Evolutionary conservation across 768 basidiomycete species (phyloP).

Genomic region (Phlebiopsis gigantea): DNA sequence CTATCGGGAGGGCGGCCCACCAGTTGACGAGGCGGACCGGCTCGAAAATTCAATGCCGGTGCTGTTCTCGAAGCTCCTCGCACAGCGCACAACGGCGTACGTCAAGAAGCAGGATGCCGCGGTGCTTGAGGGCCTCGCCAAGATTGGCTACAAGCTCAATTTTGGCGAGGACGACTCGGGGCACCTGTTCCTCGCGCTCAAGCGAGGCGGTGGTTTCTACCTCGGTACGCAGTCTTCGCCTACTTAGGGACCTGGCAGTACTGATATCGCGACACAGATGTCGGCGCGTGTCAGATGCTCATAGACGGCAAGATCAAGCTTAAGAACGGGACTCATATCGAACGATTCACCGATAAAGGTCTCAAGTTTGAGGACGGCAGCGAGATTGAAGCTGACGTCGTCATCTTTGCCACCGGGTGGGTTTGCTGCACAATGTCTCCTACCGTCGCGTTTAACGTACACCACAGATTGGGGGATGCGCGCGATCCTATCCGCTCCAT

Average conservation of each 20-base stretch:
- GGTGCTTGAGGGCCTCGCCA: constrained; percentile 49
- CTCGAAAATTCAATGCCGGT: constrained; percentile 20
- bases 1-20: constrained; percentile 42
- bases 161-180: constrained; percentile 50
- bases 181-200: constrained; percentile 22
- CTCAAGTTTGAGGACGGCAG: constrained; percentile 19
- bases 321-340: background rate
- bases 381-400: constrained; percentile 7
- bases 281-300: background rate
- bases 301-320: constrained; percentile 3
- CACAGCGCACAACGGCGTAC: constrained; percentile 25
- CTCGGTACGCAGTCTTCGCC: background rate
- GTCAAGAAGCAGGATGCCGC: constrained; percentile 29
- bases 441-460: background rate
- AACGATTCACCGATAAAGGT: constrained; percentile 23
- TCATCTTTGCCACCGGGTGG: background rate
- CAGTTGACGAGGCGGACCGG: constrained; percentile 15
- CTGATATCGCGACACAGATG: background rate
- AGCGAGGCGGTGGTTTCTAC: constrained; percentile 1
- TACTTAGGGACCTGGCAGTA: background rate
- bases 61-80: constrained; percentile 22
- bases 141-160: constrained; percentile 51
- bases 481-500: constrained; percentile 22
- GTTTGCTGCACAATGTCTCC: background rate
- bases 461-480: constrained; percentile 9